Conservation (phyloP, 164 flowering plant species). For the Kingdonia uniflora region DNA sequence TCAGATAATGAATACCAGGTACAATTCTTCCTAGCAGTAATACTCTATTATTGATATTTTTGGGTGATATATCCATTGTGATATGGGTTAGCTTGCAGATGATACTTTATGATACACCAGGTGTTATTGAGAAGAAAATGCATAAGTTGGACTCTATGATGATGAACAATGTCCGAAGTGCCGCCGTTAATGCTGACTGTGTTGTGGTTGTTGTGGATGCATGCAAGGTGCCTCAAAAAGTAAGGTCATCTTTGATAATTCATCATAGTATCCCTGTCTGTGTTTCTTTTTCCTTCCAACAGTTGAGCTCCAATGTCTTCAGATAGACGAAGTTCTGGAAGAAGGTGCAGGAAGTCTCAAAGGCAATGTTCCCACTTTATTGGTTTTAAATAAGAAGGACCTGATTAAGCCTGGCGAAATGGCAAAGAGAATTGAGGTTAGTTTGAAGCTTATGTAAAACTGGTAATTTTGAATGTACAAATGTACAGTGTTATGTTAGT, state of each 20-base stretch:
- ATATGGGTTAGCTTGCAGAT: constrained; percentile 53
- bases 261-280: background rate
- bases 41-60: no score
- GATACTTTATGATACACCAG: constrained; percentile 95
- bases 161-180: constrained; percentile 96
- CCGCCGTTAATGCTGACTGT: constrained; percentile 84
- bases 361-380: constrained; percentile 57
- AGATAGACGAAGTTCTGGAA: constrained; percentile 87
- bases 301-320: constrained; percentile 10
- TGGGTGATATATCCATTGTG: constrained; percentile 5
- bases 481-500: no score
- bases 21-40: background rate
- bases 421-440: constrained; percentile 86
- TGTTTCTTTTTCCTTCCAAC: background rate
- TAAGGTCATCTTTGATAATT: constrained; percentile 9
- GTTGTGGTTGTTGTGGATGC: constrained; percentile 91
- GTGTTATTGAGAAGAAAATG: constrained; percentile 92
- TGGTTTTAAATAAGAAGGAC: constrained; percentile 91
- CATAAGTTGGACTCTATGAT: constrained; percentile 94
- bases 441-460: constrained; percentile 1
- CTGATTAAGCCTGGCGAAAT: constrained; percentile 94
- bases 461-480: background rate
- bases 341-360: constrained; percentile 56
- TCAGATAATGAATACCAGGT: constrained; percentile 78
- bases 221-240: constrained; percentile 73